These are phyloP conservation scores for Saccharum officinarum DNA, from an alignment of 176 grass and related monocot genomes.

Conservation along the genomic window DNA sequence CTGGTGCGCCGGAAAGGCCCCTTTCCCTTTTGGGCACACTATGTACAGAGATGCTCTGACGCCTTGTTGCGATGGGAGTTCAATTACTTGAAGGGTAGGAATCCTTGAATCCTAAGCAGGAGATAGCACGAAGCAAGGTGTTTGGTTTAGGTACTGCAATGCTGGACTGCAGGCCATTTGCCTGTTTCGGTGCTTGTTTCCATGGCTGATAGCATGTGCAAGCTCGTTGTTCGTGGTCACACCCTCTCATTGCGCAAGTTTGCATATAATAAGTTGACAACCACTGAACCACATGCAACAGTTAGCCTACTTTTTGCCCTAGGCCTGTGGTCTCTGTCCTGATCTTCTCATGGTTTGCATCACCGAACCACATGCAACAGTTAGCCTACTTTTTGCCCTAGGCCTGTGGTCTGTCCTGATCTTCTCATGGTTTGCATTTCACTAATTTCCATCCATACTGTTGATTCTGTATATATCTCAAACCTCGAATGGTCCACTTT, in stretches of 20 bases:
- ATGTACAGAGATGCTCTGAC: neutral
- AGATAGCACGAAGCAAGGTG: neutral
- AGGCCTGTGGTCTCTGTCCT: neutral
- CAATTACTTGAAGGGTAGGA: neutral
- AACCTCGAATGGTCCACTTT: neutral
- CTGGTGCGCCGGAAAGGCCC: neutral
- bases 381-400: neutral
- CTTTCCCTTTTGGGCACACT: neutral
- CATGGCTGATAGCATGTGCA: neutral
- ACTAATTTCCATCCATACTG: neutral
- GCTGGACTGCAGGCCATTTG: neutral
- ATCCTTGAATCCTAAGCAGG: neutral
- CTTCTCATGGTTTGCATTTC: neutral
- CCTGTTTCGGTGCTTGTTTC: neutral
- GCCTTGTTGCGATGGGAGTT: neutral
- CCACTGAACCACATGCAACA: neutral
- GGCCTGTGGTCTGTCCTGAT: neutral
- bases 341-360: neutral
- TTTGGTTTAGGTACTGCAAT: neutral
- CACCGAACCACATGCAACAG: neutral
- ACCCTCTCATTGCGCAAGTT: neutral
- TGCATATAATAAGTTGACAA: neutral
- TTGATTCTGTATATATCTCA: neutral
- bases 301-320: neutral
- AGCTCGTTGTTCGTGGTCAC: neutral